A percentile compares a stretch with the other conserved stretches of the same genome.
Conservation (phyloP, 2,329 filamentous ascomycete genomes). For the Aspergillus terreus region DNA sequence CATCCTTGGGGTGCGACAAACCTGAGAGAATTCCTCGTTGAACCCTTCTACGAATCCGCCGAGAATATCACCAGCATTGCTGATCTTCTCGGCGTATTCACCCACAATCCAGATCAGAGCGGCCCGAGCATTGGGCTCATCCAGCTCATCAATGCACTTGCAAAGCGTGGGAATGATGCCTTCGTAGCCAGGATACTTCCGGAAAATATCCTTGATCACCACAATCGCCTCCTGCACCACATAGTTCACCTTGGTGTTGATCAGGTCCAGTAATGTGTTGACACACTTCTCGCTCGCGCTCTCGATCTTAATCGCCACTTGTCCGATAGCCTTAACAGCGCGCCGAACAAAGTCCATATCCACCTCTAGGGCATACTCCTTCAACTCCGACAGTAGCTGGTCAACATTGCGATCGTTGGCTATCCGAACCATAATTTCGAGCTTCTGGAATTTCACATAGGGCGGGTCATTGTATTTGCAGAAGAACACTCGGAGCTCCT, state of each 20-base stretch:
- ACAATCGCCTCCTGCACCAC: slow-evolving; percentile 97
- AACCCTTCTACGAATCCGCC: slow-evolving; percentile 89
- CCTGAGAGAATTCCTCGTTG: slow-evolving; percentile 93
- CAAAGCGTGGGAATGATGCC: slow-evolving; percentile 96
- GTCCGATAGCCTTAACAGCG: slow-evolving; percentile 92
- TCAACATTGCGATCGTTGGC: slow-evolving; percentile 96
- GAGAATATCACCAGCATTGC: slow-evolving; percentile 93
- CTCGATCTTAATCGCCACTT: slow-evolving; percentile 98
- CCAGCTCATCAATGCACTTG: slow-evolving; percentile 92
- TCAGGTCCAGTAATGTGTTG: slow-evolving; percentile 86
- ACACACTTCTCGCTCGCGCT: slow-evolving; percentile 92
- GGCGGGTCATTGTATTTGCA: slow-evolving; percentile 99
- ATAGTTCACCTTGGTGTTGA: slow-evolving; percentile 97
- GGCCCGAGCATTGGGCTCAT: slow-evolving; percentile 86
- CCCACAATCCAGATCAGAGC: slow-evolving; percentile 98
- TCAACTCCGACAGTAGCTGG: slow-evolving; percentile 87
- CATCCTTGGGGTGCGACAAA: slow-evolving; percentile 39
- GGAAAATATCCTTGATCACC: slow-evolving; percentile 98
- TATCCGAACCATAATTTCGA: slow-evolving; percentile 99
- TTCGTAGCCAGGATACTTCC: slow-evolving; percentile 96
- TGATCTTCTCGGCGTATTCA: slow-evolving; percentile 99
- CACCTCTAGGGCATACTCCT: slow-evolving; percentile 96
- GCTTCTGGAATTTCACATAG: slow-evolving; percentile 94
- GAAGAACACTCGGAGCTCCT: slow-evolving; percentile 97
- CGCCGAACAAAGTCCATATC: slow-evolving; percentile 98